Base-by-base conservation (phyloP, 2,329 filamentous ascomycete species). In the Pestalotiopsis sp. region DNA sequence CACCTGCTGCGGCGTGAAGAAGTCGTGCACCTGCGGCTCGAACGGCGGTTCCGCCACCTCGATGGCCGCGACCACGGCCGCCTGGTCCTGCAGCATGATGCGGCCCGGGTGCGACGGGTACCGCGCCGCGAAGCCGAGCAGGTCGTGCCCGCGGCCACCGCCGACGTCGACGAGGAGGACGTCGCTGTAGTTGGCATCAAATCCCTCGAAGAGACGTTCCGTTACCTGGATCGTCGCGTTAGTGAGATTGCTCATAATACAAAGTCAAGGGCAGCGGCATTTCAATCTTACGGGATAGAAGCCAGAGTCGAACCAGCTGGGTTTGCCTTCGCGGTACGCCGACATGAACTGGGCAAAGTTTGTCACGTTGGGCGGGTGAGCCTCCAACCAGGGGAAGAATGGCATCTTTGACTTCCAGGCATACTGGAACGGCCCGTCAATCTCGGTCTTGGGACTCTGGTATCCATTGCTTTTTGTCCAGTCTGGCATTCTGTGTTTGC, bases 1-100 rank as follows among this genome's bases (percentile, higher is more conserved):
- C 2, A 77, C 69, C 0, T 76, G 78, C 45, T 80, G 76, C 2
- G 75, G 69, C 0, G 72, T 74, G 72, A 78, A 78, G 68, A 79
- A 77, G 60, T 78, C 75, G 62, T 79, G 74, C 27, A 36, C 60
- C 60, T 23, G 36, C 20, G 31, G 27, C 31, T 63, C 60, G 23
- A 63, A 63, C 17, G 60, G 60, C 4, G 60, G 60, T 4, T 41
- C 31, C 4, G 31, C 11, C 17, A 20, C 38, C 17, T 45, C 60
- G 31, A 63, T 63, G 60, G 27, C 39, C 27, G 31, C 31, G 60
- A 63, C 12, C 4, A 63, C 60, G 17, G 31, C 12, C 9, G 14
- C 27, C 39, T 63, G 60, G 60, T 63, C 60, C n/a, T 63, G 60
- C 17, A 63, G 38, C 14, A 63, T n/a, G n/a, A 63, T 38, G 3